Evolutionary conservation across 129 eudicot species (phyloP), one percentile per base, ranked within the genome.

Genomic region (Pseudognaphalium luteoalbum): DNA sequence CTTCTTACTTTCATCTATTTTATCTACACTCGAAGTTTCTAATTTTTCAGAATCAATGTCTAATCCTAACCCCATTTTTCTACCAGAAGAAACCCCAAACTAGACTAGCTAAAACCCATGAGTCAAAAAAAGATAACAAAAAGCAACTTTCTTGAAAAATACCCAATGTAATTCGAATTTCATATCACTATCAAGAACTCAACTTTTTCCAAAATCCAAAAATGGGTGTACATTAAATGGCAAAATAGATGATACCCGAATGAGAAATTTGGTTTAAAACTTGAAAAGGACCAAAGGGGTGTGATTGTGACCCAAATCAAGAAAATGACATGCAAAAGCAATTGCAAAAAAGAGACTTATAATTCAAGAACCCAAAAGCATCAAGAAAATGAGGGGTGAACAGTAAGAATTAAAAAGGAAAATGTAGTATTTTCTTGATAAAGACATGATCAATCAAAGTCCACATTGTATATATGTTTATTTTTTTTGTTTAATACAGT

Each of bases 51-150:
- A 76, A 75, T 79, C 84, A 84, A 80, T 63, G 72, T 57, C 89
- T 39, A 88, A 44, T 1, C 56, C 73, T n/a, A 78, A 62, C 70
- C 87, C 89, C 92, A 85, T 89, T 78, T 74, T 69, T 56, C 57
- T 69, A 35, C 71, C 21, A 50, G 62, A 71, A 21, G 62, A 82
- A 73, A 62, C 54, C 54, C 54, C 5, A 80, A 80, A 63, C 42
- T 39, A 32, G 14, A 78, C 76, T 19, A 70, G 62, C 54, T 47
- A 16, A 22, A 58, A 10, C 69, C 63, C 42, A 60, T 22, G 25
- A 74, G 77, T 73, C 57, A 42, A 61, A 12, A 33, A 33, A 58
- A 57, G 77, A 73, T 44, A 51, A 33, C 66, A 72, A 56, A 32
- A 56, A 76, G 28, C 54, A 76, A 37, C 16, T 47, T 76, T 68